These are phyloP conservation scores for Suillus cothurnatus DNA, from an alignment of 768 basidiomycete species.

Conservation along the genomic window DNA sequence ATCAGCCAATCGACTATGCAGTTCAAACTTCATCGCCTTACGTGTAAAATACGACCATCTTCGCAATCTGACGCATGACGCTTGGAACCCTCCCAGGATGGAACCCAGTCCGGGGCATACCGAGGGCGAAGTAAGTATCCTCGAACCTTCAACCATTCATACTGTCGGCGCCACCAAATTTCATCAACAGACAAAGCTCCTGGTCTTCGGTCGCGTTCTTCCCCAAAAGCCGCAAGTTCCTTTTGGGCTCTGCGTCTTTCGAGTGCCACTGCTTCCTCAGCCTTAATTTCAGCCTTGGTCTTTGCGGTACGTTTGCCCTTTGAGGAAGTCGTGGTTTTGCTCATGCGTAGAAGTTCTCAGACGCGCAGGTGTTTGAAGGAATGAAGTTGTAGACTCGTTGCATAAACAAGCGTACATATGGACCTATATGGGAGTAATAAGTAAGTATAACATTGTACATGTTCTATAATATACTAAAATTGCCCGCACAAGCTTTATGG, in stretches of 20 bases:
- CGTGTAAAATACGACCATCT: background rate
- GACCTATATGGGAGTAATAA: conserved; percentile 4
- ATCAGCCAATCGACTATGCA: background rate
- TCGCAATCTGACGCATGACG: conserved; percentile 8
- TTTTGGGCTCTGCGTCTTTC: background rate
- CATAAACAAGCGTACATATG: conserved; percentile 17
- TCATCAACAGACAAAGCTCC: background rate
- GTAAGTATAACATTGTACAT: no score
- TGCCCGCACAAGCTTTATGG: no score
- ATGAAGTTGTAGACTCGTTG: background rate
- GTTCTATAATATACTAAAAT: no score
- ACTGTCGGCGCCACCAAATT: background rate
- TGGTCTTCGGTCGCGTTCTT: background rate
- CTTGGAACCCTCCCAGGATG: background rate
- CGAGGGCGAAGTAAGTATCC: background rate
- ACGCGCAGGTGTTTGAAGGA: background rate
- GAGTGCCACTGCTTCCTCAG: background rate
- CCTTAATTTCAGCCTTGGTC: background rate
- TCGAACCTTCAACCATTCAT: background rate
- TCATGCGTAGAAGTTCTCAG: background rate
- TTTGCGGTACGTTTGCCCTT: background rate
- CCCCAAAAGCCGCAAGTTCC: background rate
- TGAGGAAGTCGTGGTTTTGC: background rate
- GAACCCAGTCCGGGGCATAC: background rate
- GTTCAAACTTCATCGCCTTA: background rate